Conservation (phyloP, 2,329 filamentous ascomycete species). For the Thelonectria olida region DNA sequence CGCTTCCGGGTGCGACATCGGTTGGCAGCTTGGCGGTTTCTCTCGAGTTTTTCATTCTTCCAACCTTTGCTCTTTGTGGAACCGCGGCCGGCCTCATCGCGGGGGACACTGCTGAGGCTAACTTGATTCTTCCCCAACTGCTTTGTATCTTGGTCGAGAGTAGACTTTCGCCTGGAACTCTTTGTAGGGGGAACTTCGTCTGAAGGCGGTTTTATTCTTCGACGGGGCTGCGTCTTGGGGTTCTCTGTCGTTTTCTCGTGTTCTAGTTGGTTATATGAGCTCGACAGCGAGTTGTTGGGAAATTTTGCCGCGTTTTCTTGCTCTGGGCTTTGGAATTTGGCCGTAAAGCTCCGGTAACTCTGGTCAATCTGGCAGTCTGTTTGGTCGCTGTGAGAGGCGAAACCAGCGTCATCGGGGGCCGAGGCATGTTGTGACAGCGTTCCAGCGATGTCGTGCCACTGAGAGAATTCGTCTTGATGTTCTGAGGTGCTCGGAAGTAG, state of each 20-base stretch:
- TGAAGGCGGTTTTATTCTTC: background rate
- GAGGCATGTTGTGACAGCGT: background rate
- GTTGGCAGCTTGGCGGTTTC: slow-evolving; percentile 22
- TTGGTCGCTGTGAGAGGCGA: background rate
- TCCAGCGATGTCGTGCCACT: background rate
- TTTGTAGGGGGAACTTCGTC: background rate
- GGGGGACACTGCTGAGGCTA: background rate
- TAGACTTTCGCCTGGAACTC: background rate
- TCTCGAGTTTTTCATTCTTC: background rate
- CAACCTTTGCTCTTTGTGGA: background rate
- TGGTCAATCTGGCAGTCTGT: background rate
- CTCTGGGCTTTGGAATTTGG: background rate
- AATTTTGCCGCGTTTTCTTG: background rate
- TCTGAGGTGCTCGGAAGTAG: background rate
- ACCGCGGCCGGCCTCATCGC: background rate
- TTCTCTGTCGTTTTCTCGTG: background rate
- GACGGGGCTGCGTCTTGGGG: background rate
- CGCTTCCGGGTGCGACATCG: slow-evolving; percentile 20
- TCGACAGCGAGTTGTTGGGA: background rate
- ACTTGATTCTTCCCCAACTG: background rate
- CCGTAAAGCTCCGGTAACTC: background rate
- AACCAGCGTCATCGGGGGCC: background rate
- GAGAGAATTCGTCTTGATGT: background rate
- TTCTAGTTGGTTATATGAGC: background rate
- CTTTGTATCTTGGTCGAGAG: background rate